A percentile compares a stretch with the other conserved stretches of the same genome.
phyloP scores from a whole-genome alignment of 805 yeast species.

The Pichia eremophila region DNA sequence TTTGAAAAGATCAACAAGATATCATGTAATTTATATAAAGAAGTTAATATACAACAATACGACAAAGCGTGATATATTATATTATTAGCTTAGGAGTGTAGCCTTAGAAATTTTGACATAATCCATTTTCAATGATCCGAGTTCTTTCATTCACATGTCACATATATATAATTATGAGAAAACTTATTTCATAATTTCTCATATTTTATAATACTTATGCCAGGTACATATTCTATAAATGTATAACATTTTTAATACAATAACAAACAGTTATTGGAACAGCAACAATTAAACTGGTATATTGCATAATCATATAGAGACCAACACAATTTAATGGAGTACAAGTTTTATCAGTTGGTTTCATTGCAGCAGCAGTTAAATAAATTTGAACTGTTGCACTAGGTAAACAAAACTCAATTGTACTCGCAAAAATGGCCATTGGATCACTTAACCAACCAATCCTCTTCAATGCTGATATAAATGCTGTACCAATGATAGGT shows the following conservation, averaged over 20 bases:
- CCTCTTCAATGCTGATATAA: constrained; percentile 36
- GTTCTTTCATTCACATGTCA: no score
- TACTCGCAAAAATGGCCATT: constrained; percentile 34
- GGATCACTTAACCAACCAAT: constrained; percentile 39
- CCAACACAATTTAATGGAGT: constrained; percentile 50
- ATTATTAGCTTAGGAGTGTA: no score
- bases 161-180: no score
- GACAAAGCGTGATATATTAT: no score
- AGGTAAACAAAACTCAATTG: constrained; percentile 43
- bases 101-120: no score
- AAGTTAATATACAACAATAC: no score
- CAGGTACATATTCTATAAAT: no score
- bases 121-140: no score
- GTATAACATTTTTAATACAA: constrained; percentile 18
- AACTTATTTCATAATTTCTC: no score
- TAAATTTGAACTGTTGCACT: constrained; percentile 53
- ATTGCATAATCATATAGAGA: constrained; percentile 39
- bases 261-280: constrained; percentile 45
- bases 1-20: no score
- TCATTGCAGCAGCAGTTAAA: constrained; percentile 47
- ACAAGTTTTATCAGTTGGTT: constrained; percentile 34
- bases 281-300: constrained; percentile 34
- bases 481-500: constrained; percentile 46
- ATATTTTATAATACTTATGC: no score
- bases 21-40: no score